Evolutionary conservation across 2,329 filamentous ascomycete species (phyloP), one percentile per base, ranked within the genome.

Genomic region (Plectosphaerella sp.): DNA sequence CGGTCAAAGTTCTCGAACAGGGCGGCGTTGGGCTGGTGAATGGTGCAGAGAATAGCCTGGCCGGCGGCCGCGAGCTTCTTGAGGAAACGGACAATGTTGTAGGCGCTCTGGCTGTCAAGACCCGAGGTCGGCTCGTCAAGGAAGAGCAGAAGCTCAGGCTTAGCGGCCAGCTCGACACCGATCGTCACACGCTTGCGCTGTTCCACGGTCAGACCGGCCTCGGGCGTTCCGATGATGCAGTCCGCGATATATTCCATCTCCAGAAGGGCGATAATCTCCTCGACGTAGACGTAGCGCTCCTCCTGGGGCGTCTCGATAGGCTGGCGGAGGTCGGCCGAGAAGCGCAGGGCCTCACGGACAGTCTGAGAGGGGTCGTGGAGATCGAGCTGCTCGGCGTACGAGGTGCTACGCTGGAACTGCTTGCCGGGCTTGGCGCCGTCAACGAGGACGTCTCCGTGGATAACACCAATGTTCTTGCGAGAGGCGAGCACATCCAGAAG

Each of bases 1-100:
- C 90, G 82, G 64, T 96, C 91, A 58, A 96, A 96, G 67, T 91
- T 87, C 67, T 94, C 89, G 60, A 96, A 96, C 0, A 96, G 77
- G 0, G 89, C 85, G 15, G 89, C 88, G 58, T 91, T 93, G 2
- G 91, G 91, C 66, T 96, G 91, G 67, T 96, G 91, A 57, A 96
- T 96, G 0, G 91, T 96, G 71, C 90, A 95, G 4, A 96, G 79
- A 59, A 96, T 91, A 10, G 91, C 91, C 65, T 96, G 91, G 2
- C 91, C 91, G 3, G 88, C 87, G n/a, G 79, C 76, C 48, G 87
- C 84, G 6, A 91, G 78, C 70, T 90, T 91, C 61, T 83, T 83
- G n/a, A 91, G 73, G 74, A 91, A 89, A 35, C 86, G 84, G 24
- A 89, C 84, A 58, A 90, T 90, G 67, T 89, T 89, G 73, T 86